phyloP scores from a whole-genome alignment of 148 eudicot species.

The Linanthus parryae region DNA sequence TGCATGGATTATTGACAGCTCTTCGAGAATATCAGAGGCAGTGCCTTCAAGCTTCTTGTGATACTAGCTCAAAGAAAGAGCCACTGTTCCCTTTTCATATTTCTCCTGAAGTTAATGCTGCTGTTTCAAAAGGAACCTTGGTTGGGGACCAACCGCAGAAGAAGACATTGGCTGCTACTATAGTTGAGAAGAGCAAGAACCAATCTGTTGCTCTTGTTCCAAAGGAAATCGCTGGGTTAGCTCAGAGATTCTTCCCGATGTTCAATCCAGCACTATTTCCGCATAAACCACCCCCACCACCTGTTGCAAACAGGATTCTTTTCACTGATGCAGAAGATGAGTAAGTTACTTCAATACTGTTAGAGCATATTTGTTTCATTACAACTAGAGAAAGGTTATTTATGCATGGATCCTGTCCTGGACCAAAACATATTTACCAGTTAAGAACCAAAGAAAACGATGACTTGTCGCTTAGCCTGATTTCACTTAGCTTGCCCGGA shows the following conservation, averaged over 20 bases:
- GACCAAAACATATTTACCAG: no score
- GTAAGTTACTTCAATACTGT: no score
- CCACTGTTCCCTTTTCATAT: slow-evolving; percentile 57
- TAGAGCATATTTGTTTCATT: no score
- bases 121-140: slow-evolving; percentile 25
- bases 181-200: slow-evolving; percentile 75
- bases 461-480: no score
- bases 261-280: slow-evolving; percentile 85
- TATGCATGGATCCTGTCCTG: no score
- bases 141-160: slow-evolving; percentile 38
- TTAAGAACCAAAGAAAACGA: no score
- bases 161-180: slow-evolving; percentile 78
- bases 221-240: slow-evolving; percentile 57
- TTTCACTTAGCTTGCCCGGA: no score
- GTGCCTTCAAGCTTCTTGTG: slow-evolving; percentile 39
- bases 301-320: slow-evolving; percentile 74
- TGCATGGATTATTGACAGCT: slow-evolving; percentile 38
- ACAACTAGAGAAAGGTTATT: no score
- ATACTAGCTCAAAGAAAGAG: slow-evolving; percentile 36
- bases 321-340: slow-evolving; percentile 94
- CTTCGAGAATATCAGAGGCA: slow-evolving; percentile 48
- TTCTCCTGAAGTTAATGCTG: slow-evolving; percentile 33
- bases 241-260: slow-evolving; percentile 58
- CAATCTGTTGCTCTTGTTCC: slow-evolving; percentile 88
- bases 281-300: slow-evolving; percentile 70